Evolutionary conservation across 805 yeast species (phyloP).

Genomic region (Komagataella phaffii): DNA sequence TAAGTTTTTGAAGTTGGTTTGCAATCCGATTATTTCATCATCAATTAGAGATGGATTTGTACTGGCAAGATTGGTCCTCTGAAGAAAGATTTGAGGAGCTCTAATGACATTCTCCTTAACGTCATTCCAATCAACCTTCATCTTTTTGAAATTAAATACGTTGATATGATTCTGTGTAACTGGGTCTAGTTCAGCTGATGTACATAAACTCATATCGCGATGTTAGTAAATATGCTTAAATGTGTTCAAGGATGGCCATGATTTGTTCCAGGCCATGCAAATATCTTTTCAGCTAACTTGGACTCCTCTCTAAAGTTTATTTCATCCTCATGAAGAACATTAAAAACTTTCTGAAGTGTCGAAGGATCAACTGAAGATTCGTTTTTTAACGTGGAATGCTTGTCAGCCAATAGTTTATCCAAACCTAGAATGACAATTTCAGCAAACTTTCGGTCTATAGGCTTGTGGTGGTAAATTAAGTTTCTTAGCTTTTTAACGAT

Average conservation of each 20-base stretch:
- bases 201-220: not conserved
- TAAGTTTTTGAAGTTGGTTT: not conserved
- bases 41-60: not conserved
- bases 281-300: slow-evolving; percentile 15
- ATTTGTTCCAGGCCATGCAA: slow-evolving; percentile 58
- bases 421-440: slow-evolving; percentile 21
- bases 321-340: not conserved
- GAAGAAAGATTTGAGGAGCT: not conserved
- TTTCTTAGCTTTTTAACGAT: slow-evolving; percentile 29
- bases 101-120: not conserved
- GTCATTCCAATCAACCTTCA: slow-evolving; percentile 1
- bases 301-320: slow-evolving; percentile 2
- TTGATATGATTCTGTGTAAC: not conserved
- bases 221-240: not conserved
- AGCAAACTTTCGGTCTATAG: slow-evolving; percentile 41
- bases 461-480: slow-evolving; percentile 28
- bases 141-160: not conserved
- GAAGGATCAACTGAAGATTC: slow-evolving; percentile 2
- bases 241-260: slow-evolving; percentile 42
- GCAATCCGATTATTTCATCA: not conserved
- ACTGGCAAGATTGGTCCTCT: not conserved
- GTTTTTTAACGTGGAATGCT: slow-evolving; percentile 11
- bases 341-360: slow-evolving; percentile 8
- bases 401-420: slow-evolving; percentile 14
- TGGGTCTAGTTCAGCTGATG: no score